Evolutionary conservation across 2,329 filamentous ascomycete genomes (phyloP).

Genomic region (Coniella vitis): DNA sequence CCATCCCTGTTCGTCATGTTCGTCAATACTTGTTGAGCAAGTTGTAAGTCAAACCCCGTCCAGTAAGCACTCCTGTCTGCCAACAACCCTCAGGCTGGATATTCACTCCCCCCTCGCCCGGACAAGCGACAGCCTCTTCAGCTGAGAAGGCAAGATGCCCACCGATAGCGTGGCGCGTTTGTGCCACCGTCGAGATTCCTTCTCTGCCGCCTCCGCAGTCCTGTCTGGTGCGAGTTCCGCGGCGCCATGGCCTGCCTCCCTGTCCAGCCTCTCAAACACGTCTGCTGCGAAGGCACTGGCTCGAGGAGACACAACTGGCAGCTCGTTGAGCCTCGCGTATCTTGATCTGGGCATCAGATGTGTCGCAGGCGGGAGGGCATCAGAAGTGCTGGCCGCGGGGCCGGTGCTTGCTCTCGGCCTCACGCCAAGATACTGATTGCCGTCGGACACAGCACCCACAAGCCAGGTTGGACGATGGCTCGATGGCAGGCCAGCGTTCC

Average conservation of each 20-base stretch:
- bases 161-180: background rate
- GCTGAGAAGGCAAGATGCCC: background rate
- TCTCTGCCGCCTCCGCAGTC: background rate
- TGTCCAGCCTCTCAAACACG: background rate
- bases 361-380: constrained; percentile 1
- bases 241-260: no score
- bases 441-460: no score
- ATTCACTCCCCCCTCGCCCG: background rate
- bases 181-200: background rate
- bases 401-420: no score
- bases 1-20: no score
- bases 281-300: background rate
- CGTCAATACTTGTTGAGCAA: no score
- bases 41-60: no score
- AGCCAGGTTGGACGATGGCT: no score
- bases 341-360: constrained; percentile 7
- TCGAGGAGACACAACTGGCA: constrained; percentile 4
- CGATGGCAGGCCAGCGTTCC: background rate
- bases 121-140: background rate
- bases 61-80: no score
- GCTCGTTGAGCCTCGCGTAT: constrained; percentile 10
- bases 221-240: no score
- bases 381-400: no score
- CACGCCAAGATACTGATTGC: no score
- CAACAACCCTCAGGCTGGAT: no score